phyloP scores from a whole-genome alignment of 1,284 basidiomycete genomes.

The Moniliella sp. region DNA sequence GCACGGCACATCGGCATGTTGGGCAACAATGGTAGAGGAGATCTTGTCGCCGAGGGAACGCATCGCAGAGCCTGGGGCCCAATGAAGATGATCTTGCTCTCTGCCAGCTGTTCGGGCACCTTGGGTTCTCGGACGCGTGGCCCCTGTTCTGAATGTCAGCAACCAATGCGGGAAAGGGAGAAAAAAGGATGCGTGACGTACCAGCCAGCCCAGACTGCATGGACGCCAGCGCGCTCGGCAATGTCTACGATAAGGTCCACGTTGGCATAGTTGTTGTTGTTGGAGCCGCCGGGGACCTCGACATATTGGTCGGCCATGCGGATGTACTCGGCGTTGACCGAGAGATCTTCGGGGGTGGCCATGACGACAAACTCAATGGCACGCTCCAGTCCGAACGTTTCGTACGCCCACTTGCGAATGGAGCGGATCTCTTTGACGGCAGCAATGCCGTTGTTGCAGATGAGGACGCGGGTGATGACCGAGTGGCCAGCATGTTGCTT shows the following conservation, averaged over 20 bases:
- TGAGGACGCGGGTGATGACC: slow-evolving; percentile 77
- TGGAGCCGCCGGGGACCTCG: slow-evolving; percentile 89
- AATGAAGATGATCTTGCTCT: slow-evolving; percentile 90
- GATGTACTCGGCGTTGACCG: slow-evolving; percentile 98
- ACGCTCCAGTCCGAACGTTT: slow-evolving; percentile 87
- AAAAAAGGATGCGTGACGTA: slow-evolving; percentile 23
- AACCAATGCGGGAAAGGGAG: background rate
- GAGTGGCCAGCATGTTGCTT: slow-evolving; percentile 79
- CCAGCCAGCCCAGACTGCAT: slow-evolving; percentile 99
- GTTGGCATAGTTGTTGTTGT: slow-evolving; percentile 99
- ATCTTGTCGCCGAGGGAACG: slow-evolving; percentile 97
- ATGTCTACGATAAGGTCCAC: slow-evolving; percentile 97
- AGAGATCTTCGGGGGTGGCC: slow-evolving; percentile 88
- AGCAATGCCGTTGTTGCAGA: slow-evolving; percentile 56
- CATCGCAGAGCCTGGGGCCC: slow-evolving; percentile 98
- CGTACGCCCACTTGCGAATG: slow-evolving; percentile 97
- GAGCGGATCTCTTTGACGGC: slow-evolving; percentile 98
- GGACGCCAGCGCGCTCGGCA: slow-evolving; percentile 84
- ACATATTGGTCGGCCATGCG: slow-evolving; percentile 98
- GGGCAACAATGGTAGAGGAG: slow-evolving; percentile 94
- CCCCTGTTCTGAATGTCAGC: slow-evolving; percentile 45
- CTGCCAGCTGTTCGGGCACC: slow-evolving; percentile 81
- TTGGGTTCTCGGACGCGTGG: slow-evolving; percentile 95
- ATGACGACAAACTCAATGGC: slow-evolving; percentile 96
- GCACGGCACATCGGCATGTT: slow-evolving; percentile 86